Base-by-base conservation (phyloP, 495 filamentous ascomycete genomes). In the Physcia stellaris region DNA sequence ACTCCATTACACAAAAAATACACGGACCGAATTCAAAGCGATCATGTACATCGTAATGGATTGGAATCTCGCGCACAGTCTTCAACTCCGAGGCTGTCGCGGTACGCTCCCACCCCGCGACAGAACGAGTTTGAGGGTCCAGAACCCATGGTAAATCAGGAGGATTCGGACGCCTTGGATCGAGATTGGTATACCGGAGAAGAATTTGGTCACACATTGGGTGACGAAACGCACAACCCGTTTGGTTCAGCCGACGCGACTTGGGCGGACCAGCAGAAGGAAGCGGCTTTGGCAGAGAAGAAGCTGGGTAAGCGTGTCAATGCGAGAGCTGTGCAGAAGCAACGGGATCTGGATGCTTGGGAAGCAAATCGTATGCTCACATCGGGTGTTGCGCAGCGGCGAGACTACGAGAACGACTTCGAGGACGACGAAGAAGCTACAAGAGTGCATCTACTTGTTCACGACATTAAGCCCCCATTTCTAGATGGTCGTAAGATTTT, bases 361-460 rank as follows among this genome's bases (percentile, higher is more conserved):
- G 90, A 98, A 56, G 87, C 86, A 12, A 96, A 99, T 60, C 83
- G 90, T 26, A 95, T 99, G 92, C 75, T 96, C 30, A 92, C 86
- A 0, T 94, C 86, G 10, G 88, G 86, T 37, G 88, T 96, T 33
- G 92, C 92, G 12, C 92, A 96, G 57, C 63, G 88, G 57, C 67
- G 83, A 43, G 82, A 88, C 48, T 72, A 82, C 47, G 77, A 79
- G 22, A 67, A 70, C 17, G 84, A 87, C 47, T 88, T 93, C 42
- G 82, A 86, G 33, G 87, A 95, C 34, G 90, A 98, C 46, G 80
- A 94, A 32, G 90, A 96, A 50, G 82, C 71, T 17, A 94, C 82
- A 7, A 71, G 92, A 36, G 74, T 95, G 20, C 92, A 99, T 65
- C 54, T 99, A 27, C 68, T 96, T 13, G 80, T 95, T 4, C 92